Conservation (phyloP, 768 basidiomycete genomes). For the Lyophyllum decastes region DNA sequence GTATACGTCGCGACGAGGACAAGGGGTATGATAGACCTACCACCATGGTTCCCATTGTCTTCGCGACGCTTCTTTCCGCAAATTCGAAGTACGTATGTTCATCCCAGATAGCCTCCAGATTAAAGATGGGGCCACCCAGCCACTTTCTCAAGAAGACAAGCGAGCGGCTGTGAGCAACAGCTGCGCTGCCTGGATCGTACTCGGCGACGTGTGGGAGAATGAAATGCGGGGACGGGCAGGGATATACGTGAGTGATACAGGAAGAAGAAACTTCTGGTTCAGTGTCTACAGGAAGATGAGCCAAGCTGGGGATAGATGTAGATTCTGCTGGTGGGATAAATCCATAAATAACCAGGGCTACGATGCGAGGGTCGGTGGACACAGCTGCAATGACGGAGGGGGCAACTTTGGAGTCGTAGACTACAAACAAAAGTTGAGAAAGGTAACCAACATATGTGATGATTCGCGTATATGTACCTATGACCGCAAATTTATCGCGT, state of each 20-base stretch:
- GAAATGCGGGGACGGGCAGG: slow-evolving; percentile 37
- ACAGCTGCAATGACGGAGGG: slow-evolving; percentile 28
- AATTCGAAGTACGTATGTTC: slow-evolving; percentile 61
- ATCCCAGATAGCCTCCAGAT: slow-evolving; percentile 63
- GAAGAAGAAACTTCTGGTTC: slow-evolving; percentile 21
- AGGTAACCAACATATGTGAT: neutral
- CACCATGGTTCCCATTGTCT: slow-evolving; percentile 60
- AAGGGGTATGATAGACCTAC: slow-evolving; percentile 28
- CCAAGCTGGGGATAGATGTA: slow-evolving; percentile 31
- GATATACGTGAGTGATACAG: slow-evolving; percentile 25
- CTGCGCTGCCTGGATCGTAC: slow-evolving; percentile 43
- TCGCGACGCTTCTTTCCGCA: slow-evolving; percentile 46
- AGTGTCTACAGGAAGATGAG: slow-evolving; percentile 33
- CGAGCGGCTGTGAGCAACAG: slow-evolving; percentile 46
- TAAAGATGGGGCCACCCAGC: slow-evolving; percentile 53
- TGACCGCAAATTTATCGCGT: slow-evolving; percentile 44
- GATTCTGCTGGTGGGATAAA: slow-evolving; percentile 21
- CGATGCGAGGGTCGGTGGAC: slow-evolving; percentile 30
- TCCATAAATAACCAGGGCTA: slow-evolving; percentile 40
- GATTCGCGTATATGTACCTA: slow-evolving; percentile 28
- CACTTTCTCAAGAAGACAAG: slow-evolving; percentile 45
- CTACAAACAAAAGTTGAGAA: slow-evolving; percentile 15
- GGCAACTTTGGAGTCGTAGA: slow-evolving; percentile 35
- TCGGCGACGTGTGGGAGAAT: slow-evolving; percentile 41
- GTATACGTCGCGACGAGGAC: neutral